Conservation (phyloP, 176 grass and related monocot species). For the Luzula sylvatica region DNA sequence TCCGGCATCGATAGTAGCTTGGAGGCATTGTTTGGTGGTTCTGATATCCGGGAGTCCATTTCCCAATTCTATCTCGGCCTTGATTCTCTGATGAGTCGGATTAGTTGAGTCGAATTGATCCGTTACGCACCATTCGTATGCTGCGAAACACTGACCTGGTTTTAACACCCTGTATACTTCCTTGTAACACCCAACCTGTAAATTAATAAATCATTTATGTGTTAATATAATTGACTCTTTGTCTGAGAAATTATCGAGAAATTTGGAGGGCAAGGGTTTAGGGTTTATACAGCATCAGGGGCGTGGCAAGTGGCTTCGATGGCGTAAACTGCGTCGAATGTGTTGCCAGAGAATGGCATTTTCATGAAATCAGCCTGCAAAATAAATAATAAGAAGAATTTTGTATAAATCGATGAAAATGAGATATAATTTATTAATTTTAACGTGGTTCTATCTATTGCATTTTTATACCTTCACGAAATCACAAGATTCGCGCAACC, state of each 20-base stretch:
- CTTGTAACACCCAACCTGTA: slow-evolving; percentile 95
- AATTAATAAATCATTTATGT: slow-evolving; percentile 14
- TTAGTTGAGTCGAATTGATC: slow-evolving; percentile 71
- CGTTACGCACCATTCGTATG: slow-evolving; percentile 92
- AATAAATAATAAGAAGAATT: not conserved
- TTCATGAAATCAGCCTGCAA: slow-evolving; percentile 78
- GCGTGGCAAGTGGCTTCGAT: slow-evolving; percentile 59
- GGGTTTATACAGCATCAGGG: slow-evolving; percentile 30
- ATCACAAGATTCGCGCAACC: slow-evolving; percentile 57
- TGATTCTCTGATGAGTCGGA: slow-evolving; percentile 67
- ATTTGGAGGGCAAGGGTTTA: not conserved
- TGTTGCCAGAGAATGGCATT: slow-evolving; percentile 46
- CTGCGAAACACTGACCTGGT: slow-evolving; percentile 87
- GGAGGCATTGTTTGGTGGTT: slow-evolving; percentile 74
- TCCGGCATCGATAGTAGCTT: slow-evolving; percentile 78
- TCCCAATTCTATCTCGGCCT: slow-evolving; percentile 85
- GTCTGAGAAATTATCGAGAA: not conserved
- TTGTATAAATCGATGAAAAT: not conserved
- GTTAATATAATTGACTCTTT: not conserved
- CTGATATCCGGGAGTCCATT: slow-evolving; percentile 84
- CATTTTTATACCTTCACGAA: slow-evolving; percentile 71
- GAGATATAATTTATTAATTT: not conserved
- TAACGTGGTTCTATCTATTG: not conserved
- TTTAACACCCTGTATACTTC: slow-evolving; percentile 89
- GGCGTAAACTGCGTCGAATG: slow-evolving; percentile 45